Base-by-base conservation (phyloP, 1,284 basidiomycete species). In the Austroboletus niveus region DNA sequence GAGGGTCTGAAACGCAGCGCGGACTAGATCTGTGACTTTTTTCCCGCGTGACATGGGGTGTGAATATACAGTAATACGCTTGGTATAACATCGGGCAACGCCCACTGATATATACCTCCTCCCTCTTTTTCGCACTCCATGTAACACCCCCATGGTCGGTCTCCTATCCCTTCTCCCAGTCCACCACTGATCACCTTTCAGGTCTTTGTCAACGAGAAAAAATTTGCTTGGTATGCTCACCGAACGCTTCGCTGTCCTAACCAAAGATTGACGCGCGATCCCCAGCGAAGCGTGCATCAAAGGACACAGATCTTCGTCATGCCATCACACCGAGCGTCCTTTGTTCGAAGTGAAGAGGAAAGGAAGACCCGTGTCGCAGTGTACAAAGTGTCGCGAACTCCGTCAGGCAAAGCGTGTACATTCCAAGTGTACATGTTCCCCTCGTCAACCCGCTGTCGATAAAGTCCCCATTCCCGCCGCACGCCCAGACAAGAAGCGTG, bases 271-370 rank as follows among this genome's bases (percentile, higher is more conserved):
- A 49, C 47, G 24, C 24, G n/a, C 42, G 42, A 51, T 51, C 38
- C 45, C 46, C 15, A 92, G 90, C 69, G 87, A 88, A 72, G 87
- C 89, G 10, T 94, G 91, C 68, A 92, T 93, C 69, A 92, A 93
- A 72, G 91, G 90, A 2, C 91, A 93, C 63, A 82, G 91, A 49
- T 92, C 91, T 3, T 91, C 90, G 2, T 82, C 82, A 11, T 94
- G 91, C 65, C 79, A 81, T 38, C 91, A 93, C 64, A 85, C 83
- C 44, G 87, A 91, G 57, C 78, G 91, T 9, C 88, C 89, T 2
- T 74, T 93, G 11, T 92, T 88, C 58, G 89, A 93, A 65, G 84
- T 93, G 53, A 91, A 92, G 77, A 90, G 88, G 75, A 94, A 88
- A 71, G 90, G 87, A 8, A 78, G 90, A 11, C 91, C 91, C 1